Evolutionary conservation across 768 basidiomycete genomes (phyloP), one percentile per base, ranked within the genome.

Genomic region (Ramaria rubella): DNA sequence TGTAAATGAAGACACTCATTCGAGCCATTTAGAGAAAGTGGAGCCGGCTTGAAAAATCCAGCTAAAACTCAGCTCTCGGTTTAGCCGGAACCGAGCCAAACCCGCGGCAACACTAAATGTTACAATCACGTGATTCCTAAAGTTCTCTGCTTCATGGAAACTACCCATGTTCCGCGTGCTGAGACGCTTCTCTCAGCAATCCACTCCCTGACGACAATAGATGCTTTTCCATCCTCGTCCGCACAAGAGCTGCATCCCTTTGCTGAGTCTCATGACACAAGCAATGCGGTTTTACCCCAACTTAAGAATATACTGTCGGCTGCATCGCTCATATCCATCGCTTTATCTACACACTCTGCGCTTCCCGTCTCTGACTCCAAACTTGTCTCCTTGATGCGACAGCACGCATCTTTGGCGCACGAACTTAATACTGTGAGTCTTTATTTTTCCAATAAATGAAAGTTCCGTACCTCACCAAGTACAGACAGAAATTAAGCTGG

Each of bases 331-430:
- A 49, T 56, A 30, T 44, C 55, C 9, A 48, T 56, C 12, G 55
- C 55, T n/a, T 56, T 56, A 23, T 56, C 46, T 23, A 48, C 77
- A 49, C 80, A 81, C 61, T 59, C 76, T 15, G 68, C 81, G 6
- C 69, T 75, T 11, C 74, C 79, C 7, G 74, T 81, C 59, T 74
- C 79, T 27, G 83, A 85, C 49, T 76, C 83, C 14, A 89, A 87
- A 62, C 74, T 87, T 5, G 74, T 86, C 31, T 86, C 86, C 15
- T 73, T 82, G 24, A 72, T 87, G 62, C 80, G 84, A 27, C 84
- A 90, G 64, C 78, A 83, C 59, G 76, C 83, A 0, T 62, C 69
- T 15, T 77, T 82, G 14, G 75, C 77, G 21, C 73, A 80, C 59
- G 69, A 79, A n/a, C 69, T 81, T 24, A 73, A 79, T 60, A 68